Evolutionary conservation across 192 early-diverging fungal genomes (phyloP), one percentile per base, ranked within the genome.

Genomic region (Geranomyces michiganensis): DNA sequence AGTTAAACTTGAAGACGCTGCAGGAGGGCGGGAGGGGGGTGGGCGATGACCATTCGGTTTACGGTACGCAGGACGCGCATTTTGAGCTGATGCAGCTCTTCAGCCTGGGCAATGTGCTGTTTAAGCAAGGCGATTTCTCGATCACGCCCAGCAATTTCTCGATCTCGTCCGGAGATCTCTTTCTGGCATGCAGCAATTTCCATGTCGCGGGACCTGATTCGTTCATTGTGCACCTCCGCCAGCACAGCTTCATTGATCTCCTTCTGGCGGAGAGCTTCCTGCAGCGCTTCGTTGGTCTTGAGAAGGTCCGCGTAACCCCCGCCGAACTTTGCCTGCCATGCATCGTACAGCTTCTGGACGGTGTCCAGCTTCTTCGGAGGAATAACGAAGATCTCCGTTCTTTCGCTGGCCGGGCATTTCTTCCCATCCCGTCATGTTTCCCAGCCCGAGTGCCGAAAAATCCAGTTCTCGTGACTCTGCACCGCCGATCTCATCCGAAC

Each of bases 71-170:
- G 15, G 51, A 15, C 24, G 51, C 17, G 7, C 51, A 53, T 26
- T 53, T 53, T 53, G 51, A 53, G 51, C 51, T 15, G 51, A 53
- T 53, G 15, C 51, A 53, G 51, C 51, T 53, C 51, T 17, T 53
- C 51, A 53, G 15, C 51, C 51, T 53, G 51, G 51, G 4, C 17
- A 17, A 53, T 53, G 51, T 53, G 51, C 51, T 53, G 51, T 53
- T 53, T 53, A 17, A 53, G 51, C 7, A 53, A 17, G 51, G 51
- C 51, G 17, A 53, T 53, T 53, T 53, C 51, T 53, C 51, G 24
- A 53, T 53, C 51, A 53, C 51, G 19, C 24, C 24, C 51, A 15
- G 51, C 51, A 53, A 53, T 53, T 6, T 53, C 24, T 53, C 24
- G 19, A 24, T 53, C n/a, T 6, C 51, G 24, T 8, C n/a, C 51